Evolutionary conservation across 1,139 yeast species (phyloP).

Genomic region (Magnusiomyces ingens): DNA sequence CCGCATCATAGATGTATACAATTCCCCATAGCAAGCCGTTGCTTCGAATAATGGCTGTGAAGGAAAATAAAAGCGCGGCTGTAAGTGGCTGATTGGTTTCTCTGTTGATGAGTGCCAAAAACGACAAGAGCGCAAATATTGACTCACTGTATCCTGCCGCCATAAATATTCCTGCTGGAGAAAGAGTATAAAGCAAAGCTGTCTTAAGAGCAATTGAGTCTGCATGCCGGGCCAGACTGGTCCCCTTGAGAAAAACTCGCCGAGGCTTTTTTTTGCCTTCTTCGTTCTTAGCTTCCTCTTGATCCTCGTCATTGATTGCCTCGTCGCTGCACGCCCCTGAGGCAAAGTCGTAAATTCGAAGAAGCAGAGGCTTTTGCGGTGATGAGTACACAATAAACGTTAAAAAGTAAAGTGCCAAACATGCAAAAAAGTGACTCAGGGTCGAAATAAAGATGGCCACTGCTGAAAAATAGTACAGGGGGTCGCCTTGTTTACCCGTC

Average conservation of each 20-base stretch:
- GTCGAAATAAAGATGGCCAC: conserved; percentile 46
- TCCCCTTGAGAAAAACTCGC: not conserved
- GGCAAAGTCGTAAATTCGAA: conserved; percentile 14
- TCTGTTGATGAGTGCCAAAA: conserved; percentile 51
- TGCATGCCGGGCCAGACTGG: conserved; percentile 10
- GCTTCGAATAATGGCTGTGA: conserved; percentile 60
- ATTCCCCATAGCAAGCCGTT: conserved; percentile 71
- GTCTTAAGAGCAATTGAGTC: conserved; percentile 33
- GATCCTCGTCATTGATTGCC: conserved; percentile 13
- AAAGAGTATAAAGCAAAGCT: conserved; percentile 47
- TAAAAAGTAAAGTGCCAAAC: conserved; percentile 45
- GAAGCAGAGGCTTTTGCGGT: conserved; percentile 15
- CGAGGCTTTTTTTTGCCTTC: not conserved
- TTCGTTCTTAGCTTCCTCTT: not conserved
- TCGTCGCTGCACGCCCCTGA: conserved; percentile 7
- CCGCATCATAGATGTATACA: conserved; percentile 51
- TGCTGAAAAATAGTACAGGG: conserved; percentile 42
- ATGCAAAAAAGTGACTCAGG: conserved; percentile 45
- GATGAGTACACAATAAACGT: conserved; percentile 37
- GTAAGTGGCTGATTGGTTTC: conserved; percentile 35
- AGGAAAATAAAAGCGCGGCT: conserved; percentile 54
- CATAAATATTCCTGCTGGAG: conserved; percentile 79
- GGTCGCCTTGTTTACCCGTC: conserved; percentile 19
- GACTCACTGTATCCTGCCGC: conserved; percentile 76
- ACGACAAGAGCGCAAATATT: conserved; percentile 56